These are phyloP conservation scores for Pythium sp. DNA, from an alignment of 352 stramenopile species.

Conservation along the genomic window DNA sequence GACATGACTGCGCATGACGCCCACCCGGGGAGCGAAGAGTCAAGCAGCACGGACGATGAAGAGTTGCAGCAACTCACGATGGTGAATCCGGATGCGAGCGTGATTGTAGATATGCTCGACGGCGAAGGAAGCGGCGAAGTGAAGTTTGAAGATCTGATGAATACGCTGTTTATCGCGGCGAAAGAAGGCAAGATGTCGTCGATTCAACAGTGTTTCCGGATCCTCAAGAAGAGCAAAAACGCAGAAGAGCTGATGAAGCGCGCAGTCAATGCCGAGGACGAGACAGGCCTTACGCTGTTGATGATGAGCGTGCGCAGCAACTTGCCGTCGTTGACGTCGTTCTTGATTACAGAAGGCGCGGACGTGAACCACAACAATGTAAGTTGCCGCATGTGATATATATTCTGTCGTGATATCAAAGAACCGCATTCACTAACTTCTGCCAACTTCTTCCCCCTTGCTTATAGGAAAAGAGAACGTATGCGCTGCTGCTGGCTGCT, in stretches of 20 bases:
- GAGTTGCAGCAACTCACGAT: slow-evolving; percentile 70
- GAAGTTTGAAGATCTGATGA: slow-evolving; percentile 58
- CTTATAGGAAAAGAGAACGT: slow-evolving; percentile 70
- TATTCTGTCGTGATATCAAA: slow-evolving; percentile 3
- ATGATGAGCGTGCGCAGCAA: slow-evolving; percentile 80
- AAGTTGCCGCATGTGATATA: slow-evolving; percentile 21
- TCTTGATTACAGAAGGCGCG: slow-evolving; percentile 65
- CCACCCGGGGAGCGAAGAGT: slow-evolving; percentile 45
- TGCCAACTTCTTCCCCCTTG: not conserved
- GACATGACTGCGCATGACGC: slow-evolving; percentile 6
- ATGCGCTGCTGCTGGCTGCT: slow-evolving; percentile 72
- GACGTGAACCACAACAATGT: slow-evolving; percentile 84
- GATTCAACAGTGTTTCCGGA: slow-evolving; percentile 60
- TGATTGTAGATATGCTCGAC: slow-evolving; percentile 17
- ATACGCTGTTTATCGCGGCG: slow-evolving; percentile 56
- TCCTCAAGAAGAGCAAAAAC: slow-evolving; percentile 52
- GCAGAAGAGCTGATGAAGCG: slow-evolving; percentile 44
- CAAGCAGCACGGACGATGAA: slow-evolving; percentile 77
- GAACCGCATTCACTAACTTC: not conserved
- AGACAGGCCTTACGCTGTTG: slow-evolving; percentile 77
- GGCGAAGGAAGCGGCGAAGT: slow-evolving; percentile 46
- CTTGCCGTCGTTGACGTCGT: slow-evolving; percentile 45
- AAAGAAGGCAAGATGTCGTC: slow-evolving; percentile 45
- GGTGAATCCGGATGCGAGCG: slow-evolving; percentile 40
- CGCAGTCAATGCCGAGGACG: slow-evolving; percentile 61